phyloP scores from a whole-genome alignment of 78 protist genomes.

The Protostelium mycophagum region DNA sequence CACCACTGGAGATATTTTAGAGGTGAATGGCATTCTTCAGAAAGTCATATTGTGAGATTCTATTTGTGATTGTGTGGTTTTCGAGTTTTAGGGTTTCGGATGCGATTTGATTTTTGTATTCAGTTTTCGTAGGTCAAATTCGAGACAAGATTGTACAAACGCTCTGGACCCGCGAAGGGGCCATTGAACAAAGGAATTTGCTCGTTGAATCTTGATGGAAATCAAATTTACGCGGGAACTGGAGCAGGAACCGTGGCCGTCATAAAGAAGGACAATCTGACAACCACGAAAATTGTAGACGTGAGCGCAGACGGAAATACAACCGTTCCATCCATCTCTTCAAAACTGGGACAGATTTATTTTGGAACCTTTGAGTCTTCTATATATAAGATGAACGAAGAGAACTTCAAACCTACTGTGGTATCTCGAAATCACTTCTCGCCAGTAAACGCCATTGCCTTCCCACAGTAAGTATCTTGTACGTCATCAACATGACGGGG shows the following conservation, averaged over 20 bases:
- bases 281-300: not conserved
- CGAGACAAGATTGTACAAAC: not conserved
- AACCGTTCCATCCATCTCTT: not conserved
- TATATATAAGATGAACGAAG: not conserved
- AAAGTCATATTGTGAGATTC: no score
- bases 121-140: conserved; percentile 3
- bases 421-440: not conserved
- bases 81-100: no score
- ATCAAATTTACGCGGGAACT: conserved; percentile 42
- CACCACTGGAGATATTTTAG: conserved; percentile 60
- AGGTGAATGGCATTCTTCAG: no score
- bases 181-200: conserved; percentile 19
- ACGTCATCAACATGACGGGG: not conserved
- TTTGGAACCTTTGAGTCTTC: not conserved
- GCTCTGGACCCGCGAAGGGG: conserved; percentile 20
- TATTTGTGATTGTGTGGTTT: not conserved
- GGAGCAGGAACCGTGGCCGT: conserved; percentile 46
- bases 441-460: conserved; percentile 32
- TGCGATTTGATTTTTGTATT: no score
- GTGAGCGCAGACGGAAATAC: not conserved
- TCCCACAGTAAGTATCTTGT: conserved; percentile 24
- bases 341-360: not conserved
- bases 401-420: not conserved
- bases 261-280: conserved; percentile 16
- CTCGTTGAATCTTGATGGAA: not conserved